Evolutionary conservation across 331 rosid genomes (phyloP), one percentile per base, ranked within the genome.

Genomic region (Malus hybrid): DNA sequence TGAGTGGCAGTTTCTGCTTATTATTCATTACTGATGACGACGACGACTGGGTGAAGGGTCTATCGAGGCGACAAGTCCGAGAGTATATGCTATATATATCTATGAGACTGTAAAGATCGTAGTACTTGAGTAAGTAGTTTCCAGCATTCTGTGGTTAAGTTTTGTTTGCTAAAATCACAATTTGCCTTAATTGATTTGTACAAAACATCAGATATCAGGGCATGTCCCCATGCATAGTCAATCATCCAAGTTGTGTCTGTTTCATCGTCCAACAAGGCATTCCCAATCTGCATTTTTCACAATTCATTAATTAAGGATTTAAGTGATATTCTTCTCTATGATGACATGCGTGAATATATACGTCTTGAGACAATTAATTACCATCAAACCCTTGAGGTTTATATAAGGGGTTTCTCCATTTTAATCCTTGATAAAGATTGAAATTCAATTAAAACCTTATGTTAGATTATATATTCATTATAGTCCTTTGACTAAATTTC

Each of bases 181-280:
- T 63, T 81, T 32, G 69, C 71, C 30, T 61, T 81, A 6, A 81
- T 76, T 6, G 70, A 74, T 65, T 81, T 81, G 78, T 76, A 75
- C 19, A 80, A 34, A 63, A 62, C 78, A 48, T 81, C 84, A 0
- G 81, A 76, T 22, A 81, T 70, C 14, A 81, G 65, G n/a, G 81
- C 84, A 29, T 76, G 84, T 67, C 75, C 70, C 84, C 84, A 81
- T 29, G 80, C 78, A 72, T 81, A 76, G 52, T 81, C 84, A 58
- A 81, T 66, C 74, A 81, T 56, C n/a, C 84, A 71, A 5, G 26
- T 72, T 58, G n/a, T 50, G 29, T 72, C 68, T 22, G 76, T 72
- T 44, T 72, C 68, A 14, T 72, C 42, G 67, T 72, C 76, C 44
- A 72, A 61, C 36, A 34, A 16, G 8, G 76, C 76, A 58, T 72